Percentiles rank a stretch among this genome's conserved stretches.
These are phyloP conservation scores for Sungouiella blattae DNA, from an alignment of 805 yeast species.

Conservation along the genomic window DNA sequence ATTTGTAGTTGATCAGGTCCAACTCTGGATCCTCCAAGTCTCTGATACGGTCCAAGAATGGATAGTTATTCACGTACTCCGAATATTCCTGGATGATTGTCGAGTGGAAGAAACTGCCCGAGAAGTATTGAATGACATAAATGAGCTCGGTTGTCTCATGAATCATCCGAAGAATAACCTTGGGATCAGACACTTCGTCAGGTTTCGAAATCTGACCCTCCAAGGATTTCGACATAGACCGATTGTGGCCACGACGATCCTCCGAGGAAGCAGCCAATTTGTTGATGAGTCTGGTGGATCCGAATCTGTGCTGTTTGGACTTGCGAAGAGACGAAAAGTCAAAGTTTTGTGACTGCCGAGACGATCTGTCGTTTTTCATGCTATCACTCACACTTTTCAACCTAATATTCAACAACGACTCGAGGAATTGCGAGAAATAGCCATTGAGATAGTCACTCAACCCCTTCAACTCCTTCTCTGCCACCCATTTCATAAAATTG, in stretches of 20 bases:
- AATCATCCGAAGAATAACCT: constrained; percentile 30
- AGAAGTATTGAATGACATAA: constrained; percentile 35
- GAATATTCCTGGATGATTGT: constrained; percentile 25
- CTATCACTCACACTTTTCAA: constrained; percentile 19
- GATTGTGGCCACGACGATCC: background rate
- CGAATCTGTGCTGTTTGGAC: constrained; percentile 13
- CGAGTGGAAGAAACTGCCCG: constrained; percentile 41
- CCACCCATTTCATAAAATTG: constrained; percentile 53
- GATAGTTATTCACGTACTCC: constrained; percentile 24
- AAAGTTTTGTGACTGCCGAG: constrained; percentile 6
- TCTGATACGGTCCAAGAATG: constrained; percentile 28
- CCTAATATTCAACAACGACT: constrained; percentile 20
- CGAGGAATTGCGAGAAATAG: constrained; percentile 25
- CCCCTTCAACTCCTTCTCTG: constrained; percentile 44
- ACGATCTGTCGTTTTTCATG: constrained; percentile 4
- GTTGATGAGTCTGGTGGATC: constrained; percentile 15
- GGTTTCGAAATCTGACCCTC: constrained; percentile 1
- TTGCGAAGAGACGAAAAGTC: constrained; percentile 11
- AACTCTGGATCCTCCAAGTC: constrained; percentile 26
- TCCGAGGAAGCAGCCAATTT: constrained; percentile 4
- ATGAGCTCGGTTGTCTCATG: constrained; percentile 35
- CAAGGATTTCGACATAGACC: background rate
- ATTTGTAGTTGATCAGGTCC: constrained; percentile 37
- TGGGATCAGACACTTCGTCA: constrained; percentile 31
- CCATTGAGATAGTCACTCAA: constrained; percentile 43